phyloP scores from a whole-genome alignment of 345 rosid genomes.

The Eucalyptus paniculata region DNA sequence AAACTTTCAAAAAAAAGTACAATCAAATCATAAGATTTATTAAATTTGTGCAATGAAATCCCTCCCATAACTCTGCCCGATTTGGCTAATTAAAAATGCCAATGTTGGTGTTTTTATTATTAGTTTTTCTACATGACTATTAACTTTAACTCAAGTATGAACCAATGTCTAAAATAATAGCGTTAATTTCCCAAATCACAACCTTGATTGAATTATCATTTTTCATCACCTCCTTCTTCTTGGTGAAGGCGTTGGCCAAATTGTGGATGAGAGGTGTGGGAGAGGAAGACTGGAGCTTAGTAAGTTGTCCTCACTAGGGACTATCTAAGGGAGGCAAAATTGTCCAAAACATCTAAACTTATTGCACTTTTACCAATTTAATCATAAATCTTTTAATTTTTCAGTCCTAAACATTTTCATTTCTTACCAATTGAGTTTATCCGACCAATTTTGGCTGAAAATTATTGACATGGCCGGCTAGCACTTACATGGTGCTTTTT shows the following conservation, averaged over 20 bases:
- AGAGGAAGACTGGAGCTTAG: background rate
- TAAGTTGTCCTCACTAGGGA: background rate
- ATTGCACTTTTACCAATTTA: too few relatives aligned
- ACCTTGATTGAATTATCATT: background rate
- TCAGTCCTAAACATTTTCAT: too few relatives aligned
- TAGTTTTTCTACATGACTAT: background rate
- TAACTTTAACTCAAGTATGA: background rate
- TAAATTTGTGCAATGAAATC: background rate
- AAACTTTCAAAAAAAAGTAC: too few relatives aligned
- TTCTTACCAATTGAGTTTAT: too few relatives aligned
- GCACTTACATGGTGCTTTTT: too few relatives aligned
- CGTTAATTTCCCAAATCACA: background rate
- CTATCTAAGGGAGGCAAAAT: background rate
- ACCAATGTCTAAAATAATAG: background rate
- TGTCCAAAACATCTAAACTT: too few relatives aligned
- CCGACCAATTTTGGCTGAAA: rapidly evolving
- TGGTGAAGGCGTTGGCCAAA: background rate
- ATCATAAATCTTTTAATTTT: too few relatives aligned
- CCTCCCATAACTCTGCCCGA: background rate
- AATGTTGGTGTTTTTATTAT: background rate
- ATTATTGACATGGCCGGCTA: rapidly evolving
- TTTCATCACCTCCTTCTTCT: background rate
- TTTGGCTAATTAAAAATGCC: background rate
- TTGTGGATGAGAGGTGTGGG: background rate
- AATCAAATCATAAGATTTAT: background rate